phyloP scores from a whole-genome alignment of 2,329 filamentous ascomycete genomes.

The Sphaerostilbella broomeana region DNA sequence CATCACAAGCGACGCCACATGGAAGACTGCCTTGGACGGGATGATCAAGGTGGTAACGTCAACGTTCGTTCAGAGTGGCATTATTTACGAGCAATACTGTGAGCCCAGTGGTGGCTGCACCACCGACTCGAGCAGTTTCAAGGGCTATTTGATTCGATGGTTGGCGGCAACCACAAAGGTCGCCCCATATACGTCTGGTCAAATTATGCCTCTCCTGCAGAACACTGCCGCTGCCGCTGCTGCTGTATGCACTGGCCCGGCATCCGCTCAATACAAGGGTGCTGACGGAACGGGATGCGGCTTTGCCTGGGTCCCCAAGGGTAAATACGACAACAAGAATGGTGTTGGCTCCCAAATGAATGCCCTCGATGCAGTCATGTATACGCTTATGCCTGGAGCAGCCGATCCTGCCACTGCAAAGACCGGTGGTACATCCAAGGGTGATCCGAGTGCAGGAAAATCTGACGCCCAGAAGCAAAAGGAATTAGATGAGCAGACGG shows the following conservation, averaged over 20 bases:
- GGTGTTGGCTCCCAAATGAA: conserved; percentile 68
- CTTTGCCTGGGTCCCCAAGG: conserved; percentile 52
- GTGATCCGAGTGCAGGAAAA: conserved; percentile 42
- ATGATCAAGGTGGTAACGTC: conserved; percentile 44
- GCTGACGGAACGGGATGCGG: conserved; percentile 56
- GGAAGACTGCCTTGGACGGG: conserved; percentile 53
- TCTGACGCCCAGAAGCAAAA: conserved; percentile 22
- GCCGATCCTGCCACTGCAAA: conserved; percentile 42
- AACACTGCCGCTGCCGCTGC: conserved; percentile 48
- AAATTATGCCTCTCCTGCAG: conserved; percentile 45
- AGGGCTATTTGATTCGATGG: conserved; percentile 68
- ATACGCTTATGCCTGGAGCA: conserved; percentile 44
- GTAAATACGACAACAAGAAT: conserved; percentile 49
- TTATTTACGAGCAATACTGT: conserved; percentile 63
- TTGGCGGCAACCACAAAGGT: conserved; percentile 49
- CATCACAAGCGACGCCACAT: conserved; percentile 45
- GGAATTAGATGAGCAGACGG: conserved; percentile 20
- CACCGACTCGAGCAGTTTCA: conserved; percentile 67
- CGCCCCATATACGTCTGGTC: conserved; percentile 44
- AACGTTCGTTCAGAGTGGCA: conserved; percentile 46
- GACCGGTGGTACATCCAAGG: conserved; percentile 54
- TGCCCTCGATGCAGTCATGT: conserved; percentile 57
- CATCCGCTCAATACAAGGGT: conserved; percentile 41
- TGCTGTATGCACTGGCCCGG: conserved; percentile 42
- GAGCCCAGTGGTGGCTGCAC: conserved; percentile 57